Evolutionary conservation across 2,329 filamentous ascomycete genomes (phyloP).

Genomic region (Dryadomyces sulphureus): DNA sequence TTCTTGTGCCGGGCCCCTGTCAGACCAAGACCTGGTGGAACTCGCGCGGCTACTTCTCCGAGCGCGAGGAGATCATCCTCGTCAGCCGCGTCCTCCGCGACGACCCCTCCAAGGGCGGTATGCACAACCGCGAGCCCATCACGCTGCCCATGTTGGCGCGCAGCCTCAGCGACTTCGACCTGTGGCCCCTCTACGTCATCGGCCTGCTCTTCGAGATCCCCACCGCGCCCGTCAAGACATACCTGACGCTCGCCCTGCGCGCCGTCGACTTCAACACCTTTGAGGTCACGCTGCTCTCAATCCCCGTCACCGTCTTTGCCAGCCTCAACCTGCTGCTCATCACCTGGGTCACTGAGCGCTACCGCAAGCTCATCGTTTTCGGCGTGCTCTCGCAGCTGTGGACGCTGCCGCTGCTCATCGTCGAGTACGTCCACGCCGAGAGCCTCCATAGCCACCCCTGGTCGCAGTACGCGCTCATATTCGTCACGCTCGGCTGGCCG

Average conservation of each 20-base stretch:
- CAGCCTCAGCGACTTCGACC: slow-evolving; percentile 24
- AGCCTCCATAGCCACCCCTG: not conserved
- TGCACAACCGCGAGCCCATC: slow-evolving; percentile 45
- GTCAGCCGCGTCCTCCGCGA: slow-evolving; percentile 44
- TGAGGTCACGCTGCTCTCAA: slow-evolving; percentile 45
- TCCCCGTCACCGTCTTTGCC: slow-evolving; percentile 25
- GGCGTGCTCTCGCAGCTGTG: slow-evolving; percentile 35
- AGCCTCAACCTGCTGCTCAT: slow-evolving; percentile 34
- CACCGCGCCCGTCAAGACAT: slow-evolving; percentile 28
- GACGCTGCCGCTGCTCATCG: not conserved
- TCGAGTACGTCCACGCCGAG: not conserved
- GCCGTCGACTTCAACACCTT: slow-evolving; percentile 44
- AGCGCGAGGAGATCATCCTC: slow-evolving; percentile 39
- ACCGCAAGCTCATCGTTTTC: slow-evolving; percentile 27
- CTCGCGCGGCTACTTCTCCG: slow-evolving; percentile 42
- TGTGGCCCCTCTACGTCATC: slow-evolving; percentile 32
- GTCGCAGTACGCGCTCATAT: not conserved
- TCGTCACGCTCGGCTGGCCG: not conserved
- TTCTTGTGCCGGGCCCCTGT: slow-evolving; percentile 38
- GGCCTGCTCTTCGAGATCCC: slow-evolving; percentile 40
- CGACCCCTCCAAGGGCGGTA: slow-evolving; percentile 42
- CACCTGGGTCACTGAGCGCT: slow-evolving; percentile 32
- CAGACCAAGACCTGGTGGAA: slow-evolving; percentile 38
- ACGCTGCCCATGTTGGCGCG: slow-evolving; percentile 33
- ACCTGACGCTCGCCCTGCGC: slow-evolving; percentile 43